phyloP scores from a whole-genome alignment of 768 basidiomycete genomes.

The Crepidotus variabilis region DNA sequence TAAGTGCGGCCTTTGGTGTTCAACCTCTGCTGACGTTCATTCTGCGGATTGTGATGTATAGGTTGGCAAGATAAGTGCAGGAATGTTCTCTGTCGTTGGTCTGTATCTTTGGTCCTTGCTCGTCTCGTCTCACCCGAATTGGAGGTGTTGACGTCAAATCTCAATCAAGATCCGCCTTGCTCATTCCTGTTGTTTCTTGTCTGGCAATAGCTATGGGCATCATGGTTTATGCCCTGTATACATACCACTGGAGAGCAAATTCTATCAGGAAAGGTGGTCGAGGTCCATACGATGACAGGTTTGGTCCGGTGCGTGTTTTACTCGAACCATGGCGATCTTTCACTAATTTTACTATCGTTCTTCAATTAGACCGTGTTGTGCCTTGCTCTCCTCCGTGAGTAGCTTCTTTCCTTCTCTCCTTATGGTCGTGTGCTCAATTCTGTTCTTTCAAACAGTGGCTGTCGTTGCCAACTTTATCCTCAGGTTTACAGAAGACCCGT shows the following conservation, averaged over 20 bases:
- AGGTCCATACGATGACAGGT: constrained; percentile 94
- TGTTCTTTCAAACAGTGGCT: constrained; percentile 49
- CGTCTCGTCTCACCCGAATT: not conserved
- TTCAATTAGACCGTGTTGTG: constrained; percentile 71
- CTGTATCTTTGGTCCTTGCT: constrained; percentile 5
- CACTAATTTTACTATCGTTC: constrained; percentile 4
- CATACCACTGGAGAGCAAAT: constrained; percentile 94
- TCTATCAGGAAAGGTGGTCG: constrained; percentile 89
- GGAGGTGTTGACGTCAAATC: not conserved
- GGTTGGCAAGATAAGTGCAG: constrained; percentile 95
- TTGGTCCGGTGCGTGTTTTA: constrained; percentile 77
- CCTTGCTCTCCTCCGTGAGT: constrained; percentile 70
- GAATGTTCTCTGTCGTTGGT: constrained; percentile 95
- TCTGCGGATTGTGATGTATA: not conserved
- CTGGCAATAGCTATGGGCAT: constrained; percentile 78
- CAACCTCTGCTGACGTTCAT: not conserved
- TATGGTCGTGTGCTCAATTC: constrained; percentile 6
- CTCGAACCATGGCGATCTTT: constrained; percentile 4
- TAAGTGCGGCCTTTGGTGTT: constrained; percentile 2
- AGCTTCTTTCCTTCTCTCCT: not conserved
- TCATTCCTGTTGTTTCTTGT: not conserved
- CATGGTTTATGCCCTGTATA: constrained; percentile 93
- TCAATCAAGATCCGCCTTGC: not conserved
- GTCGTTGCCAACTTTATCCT: constrained; percentile 84
- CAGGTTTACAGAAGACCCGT: constrained; percentile 54